Percentiles rank a stretch among this genome's conserved stretches.
Evolutionary conservation across 768 basidiomycete genomes (phyloP).

Genomic region (Rhizopogon sp.): DNA sequence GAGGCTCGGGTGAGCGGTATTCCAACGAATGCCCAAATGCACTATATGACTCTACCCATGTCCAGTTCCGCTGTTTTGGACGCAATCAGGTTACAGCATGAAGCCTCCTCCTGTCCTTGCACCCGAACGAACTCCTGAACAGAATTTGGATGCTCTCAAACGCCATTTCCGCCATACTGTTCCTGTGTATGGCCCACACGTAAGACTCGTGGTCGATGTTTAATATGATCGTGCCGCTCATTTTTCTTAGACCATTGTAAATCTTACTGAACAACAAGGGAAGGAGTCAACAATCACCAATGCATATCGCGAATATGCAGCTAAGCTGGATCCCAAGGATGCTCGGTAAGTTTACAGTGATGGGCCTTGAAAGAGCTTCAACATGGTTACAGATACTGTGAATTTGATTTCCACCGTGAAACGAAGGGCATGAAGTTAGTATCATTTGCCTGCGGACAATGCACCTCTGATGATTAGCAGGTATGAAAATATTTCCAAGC

Average conservation of each 20-base stretch:
- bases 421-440: slow-evolving; percentile 90
- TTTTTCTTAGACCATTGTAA: slow-evolving; percentile 62
- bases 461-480: slow-evolving; percentile 28
- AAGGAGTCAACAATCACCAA: slow-evolving; percentile 79
- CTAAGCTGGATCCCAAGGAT: slow-evolving; percentile 50
- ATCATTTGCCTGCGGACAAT: neutral
- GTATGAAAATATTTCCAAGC: slow-evolving; percentile 86
- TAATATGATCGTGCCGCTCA: slow-evolving; percentile 5
- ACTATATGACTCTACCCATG: slow-evolving; percentile 1
- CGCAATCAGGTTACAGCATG: slow-evolving; percentile 78
- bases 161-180: slow-evolving; percentile 69
- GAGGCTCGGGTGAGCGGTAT: slow-evolving; percentile 73
- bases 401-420: slow-evolving; percentile 92
- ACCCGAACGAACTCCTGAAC: slow-evolving; percentile 64
- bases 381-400: slow-evolving; percentile 50
- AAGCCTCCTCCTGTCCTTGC: slow-evolving; percentile 84
- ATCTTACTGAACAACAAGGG: slow-evolving; percentile 87
- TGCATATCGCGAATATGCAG: slow-evolving; percentile 69
- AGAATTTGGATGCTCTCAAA: slow-evolving; percentile 65
- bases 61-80: slow-evolving; percentile 90
- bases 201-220: slow-evolving; percentile 27
- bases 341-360: slow-evolving; percentile 40
- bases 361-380: neutral
- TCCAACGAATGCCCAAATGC: neutral
- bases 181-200: slow-evolving; percentile 74